Evolutionary conservation across 2,329 filamentous ascomycete genomes (phyloP).

Genomic region (Zasmidium cellare): DNA sequence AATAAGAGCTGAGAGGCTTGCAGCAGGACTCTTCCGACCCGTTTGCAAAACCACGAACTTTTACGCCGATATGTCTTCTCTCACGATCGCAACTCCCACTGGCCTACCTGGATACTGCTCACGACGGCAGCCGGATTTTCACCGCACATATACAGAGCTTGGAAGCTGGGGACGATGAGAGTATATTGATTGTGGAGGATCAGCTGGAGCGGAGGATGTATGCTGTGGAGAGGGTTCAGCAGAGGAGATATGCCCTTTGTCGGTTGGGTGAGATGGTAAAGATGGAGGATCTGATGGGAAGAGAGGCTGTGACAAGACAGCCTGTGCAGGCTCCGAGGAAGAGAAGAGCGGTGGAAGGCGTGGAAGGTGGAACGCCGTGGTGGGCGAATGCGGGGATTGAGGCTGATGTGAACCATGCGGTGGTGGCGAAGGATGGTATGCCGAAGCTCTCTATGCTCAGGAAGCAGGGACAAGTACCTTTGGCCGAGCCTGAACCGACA

Average conservation of each 20-base stretch:
- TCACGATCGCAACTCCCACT: constrained; percentile 61
- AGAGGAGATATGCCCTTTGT: constrained; percentile 66
- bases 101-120: constrained; percentile 60
- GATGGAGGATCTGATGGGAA: constrained; percentile 51
- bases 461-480: neutral
- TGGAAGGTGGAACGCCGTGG: constrained; percentile 23
- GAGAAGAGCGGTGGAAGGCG: constrained; percentile 13
- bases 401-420: neutral
- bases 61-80: constrained; percentile 47
- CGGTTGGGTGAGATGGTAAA: constrained; percentile 68
- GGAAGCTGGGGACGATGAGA: constrained; percentile 53
- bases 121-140: constrained; percentile 57
- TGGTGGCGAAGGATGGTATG: neutral
- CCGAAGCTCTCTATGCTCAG: neutral
- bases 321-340: constrained; percentile 22
- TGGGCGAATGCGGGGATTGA: constrained; percentile 25
- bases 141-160: constrained; percentile 64
- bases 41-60: constrained; percentile 25
- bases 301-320: constrained; percentile 27
- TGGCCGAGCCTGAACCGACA: neutral
- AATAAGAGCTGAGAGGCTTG: constrained; percentile 8
- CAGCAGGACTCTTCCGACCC: constrained; percentile 25
- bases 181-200: constrained; percentile 62
- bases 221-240: constrained; percentile 65
- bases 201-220: constrained; percentile 57